These are phyloP conservation scores for Dentiscutata heterogama DNA, from an alignment of 371 early-diverging fungal species.

Conservation along the genomic window DNA sequence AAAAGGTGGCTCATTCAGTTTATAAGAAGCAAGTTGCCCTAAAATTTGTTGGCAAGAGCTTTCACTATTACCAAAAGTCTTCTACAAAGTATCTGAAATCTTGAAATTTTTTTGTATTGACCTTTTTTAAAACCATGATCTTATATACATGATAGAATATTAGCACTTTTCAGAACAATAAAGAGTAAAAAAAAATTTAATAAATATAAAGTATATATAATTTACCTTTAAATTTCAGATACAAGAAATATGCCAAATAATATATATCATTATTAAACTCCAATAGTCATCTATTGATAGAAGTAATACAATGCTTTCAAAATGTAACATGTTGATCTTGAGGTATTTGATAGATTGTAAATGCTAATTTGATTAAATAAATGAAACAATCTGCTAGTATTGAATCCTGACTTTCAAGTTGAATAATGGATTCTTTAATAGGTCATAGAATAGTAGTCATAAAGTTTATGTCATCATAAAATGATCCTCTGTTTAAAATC, in stretches of 20 bases:
- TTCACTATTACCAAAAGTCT: background rate
- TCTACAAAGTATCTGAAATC: background rate
- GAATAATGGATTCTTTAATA: background rate
- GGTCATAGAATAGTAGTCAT: too few relatives aligned
- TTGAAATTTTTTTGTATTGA: background rate
- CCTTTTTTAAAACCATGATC: background rate
- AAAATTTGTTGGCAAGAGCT: background rate
- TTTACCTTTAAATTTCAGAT: background rate
- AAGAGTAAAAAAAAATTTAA: too few relatives aligned
- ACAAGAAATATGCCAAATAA: background rate
- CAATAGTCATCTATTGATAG: too few relatives aligned
- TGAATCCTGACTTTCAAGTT: background rate
- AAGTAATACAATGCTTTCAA: too few relatives aligned
- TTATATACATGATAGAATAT: background rate
- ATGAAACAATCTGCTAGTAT: constrained; percentile 1
- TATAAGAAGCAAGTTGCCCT: background rate
- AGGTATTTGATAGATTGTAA: background rate
- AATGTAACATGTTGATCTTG: too few relatives aligned
- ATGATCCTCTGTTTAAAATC: too few relatives aligned
- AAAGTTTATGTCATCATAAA: too few relatives aligned
- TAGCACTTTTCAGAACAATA: background rate
- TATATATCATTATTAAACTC: background rate
- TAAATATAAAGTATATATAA: background rate
- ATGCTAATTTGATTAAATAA: background rate
- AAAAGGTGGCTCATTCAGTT: background rate